A percentile compares a stretch with the other conserved stretches of the same genome.
These are phyloP conservation scores for Chaetomium globosum DNA, from an alignment of 2,329 filamentous ascomycete genomes.

Conservation along the genomic window DNA sequence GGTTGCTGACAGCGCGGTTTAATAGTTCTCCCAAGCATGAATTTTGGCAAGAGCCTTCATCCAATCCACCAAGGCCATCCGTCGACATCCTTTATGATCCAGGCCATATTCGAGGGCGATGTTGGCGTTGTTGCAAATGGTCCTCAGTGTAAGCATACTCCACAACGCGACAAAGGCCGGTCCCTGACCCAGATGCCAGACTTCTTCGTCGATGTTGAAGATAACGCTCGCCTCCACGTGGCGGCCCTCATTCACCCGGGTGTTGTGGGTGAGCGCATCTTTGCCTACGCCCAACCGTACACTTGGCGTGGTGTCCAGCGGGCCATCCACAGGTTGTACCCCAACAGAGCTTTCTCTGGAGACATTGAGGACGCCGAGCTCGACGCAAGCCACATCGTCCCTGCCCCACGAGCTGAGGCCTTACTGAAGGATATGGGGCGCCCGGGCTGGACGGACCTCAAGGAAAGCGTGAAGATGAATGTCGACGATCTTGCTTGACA, in stretches of 20 bases:
- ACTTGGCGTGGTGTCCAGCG: constrained; percentile 16
- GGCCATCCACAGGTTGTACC: background rate
- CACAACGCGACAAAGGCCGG: background rate
- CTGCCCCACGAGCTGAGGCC: constrained; percentile 5
- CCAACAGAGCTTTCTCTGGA: background rate
- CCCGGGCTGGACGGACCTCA: constrained; percentile 6
- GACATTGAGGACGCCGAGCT: constrained; percentile 6
- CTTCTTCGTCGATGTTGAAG: constrained; percentile 15
- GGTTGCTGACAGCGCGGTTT: background rate
- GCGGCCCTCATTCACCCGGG: constrained; percentile 7
- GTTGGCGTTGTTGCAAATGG: background rate
- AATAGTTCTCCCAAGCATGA: constrained; percentile 16
- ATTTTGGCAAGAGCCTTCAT: constrained; percentile 15
- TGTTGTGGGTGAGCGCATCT: constrained; percentile 14
- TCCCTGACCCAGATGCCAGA: background rate
- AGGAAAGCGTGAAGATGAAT: constrained; percentile 11
- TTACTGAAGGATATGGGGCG: constrained; percentile 8
- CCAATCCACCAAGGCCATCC: constrained; percentile 6
- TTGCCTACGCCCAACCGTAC: constrained; percentile 8
- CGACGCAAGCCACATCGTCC: background rate
- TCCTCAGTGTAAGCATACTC: constrained; percentile 1
- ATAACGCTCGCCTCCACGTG: constrained; percentile 8
- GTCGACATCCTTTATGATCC: background rate
- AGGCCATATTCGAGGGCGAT: constrained; percentile 5
- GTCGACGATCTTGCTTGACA: constrained; percentile 7